Conservation (phyloP, 371 early-diverging fungal genomes). For the Vairimorpha apis region DNA sequence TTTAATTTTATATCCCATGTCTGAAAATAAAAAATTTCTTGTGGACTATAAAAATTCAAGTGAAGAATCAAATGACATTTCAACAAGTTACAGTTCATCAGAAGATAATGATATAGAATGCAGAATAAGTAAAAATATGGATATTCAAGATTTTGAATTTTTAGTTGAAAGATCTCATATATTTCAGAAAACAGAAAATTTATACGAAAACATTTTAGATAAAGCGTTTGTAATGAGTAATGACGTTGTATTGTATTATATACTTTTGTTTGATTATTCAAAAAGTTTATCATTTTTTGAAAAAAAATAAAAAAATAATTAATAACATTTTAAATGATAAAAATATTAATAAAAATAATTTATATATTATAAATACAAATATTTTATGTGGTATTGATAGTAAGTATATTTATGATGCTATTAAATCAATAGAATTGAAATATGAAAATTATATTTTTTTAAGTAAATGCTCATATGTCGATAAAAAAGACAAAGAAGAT, state of each 20-base stretch:
- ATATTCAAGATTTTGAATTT: not conserved
- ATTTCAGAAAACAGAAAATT: not conserved
- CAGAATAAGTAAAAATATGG: not conserved
- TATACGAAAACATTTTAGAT: not conserved
- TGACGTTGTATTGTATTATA: slow-evolving; percentile 1
- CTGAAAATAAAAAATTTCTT: too few relatives aligned
- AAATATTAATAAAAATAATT: not conserved
- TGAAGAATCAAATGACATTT: too few relatives aligned
- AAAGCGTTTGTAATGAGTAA: not conserved
- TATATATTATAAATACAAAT: not conserved
- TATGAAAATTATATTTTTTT: not conserved
- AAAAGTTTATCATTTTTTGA: not conserved
- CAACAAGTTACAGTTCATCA: not conserved
- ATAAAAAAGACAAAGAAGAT: slow-evolving; percentile 6
- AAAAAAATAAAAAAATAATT: not conserved
- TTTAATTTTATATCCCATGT: too few relatives aligned
- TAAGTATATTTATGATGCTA: not conserved
- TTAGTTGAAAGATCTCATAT: not conserved
- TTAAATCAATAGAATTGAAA: not conserved
- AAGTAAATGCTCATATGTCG: not conserved
- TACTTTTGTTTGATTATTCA: not conserved
- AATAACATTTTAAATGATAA: not conserved
- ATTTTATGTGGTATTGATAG: slow-evolving; percentile 5
- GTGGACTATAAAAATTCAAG: too few relatives aligned
- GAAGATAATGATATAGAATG: not conserved